Base-by-base conservation (phyloP, 306 rosid species). In the Cicer bijugum region DNA sequence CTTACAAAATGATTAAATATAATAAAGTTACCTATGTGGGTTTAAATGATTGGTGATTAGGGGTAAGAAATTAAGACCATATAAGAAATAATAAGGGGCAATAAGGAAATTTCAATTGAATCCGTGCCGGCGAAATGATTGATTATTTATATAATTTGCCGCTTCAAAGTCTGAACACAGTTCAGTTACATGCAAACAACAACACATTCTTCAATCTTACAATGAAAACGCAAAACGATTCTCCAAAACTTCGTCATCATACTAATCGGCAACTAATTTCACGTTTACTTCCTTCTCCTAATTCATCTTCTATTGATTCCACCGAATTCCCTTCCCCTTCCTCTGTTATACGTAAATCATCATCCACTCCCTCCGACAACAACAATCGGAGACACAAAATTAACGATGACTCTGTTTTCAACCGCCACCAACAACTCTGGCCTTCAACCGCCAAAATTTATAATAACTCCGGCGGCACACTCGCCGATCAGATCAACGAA, bases 401-500 rank as follows among this genome's bases (percentile, higher is more conserved):
- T 57, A 56, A 78, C 7, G 92, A 90, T 0, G 92, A 84, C 2
- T 42, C 86, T 6, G 45, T 72, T 57, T 23, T 77, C 23, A 85
- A 86, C 14, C 86, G 82, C 10, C 82, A 86, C 14, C 86, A 82
- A 9, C 84, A 85, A 37, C 89, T 91, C 6, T 89, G 91, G 95
- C 98, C 97, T 50, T 86, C 97, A 42, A 66, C 89, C 4, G 16
- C 78, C 16, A 78, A 81, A 75, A 28, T 28, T 28, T 78, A 67
- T 33, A 86, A 39, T 74, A 12, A 47, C 78, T 12, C 72, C 5
- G 86, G 75, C 5, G 86, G 75, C 12, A 88, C 94, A 28, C 87
- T 91, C 5, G 97, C 89, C 5, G 89, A 87, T 71, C 94, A 88
- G 72, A 84, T 94, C 38, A 87, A 87, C 19, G 80, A 83, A 9